A percentile compares a stretch with the other conserved stretches of the same genome.
Evolutionary conservation across 805 yeast genomes (phyloP).

Genomic region (Hanseniaspora hatyaiensis): DNA sequence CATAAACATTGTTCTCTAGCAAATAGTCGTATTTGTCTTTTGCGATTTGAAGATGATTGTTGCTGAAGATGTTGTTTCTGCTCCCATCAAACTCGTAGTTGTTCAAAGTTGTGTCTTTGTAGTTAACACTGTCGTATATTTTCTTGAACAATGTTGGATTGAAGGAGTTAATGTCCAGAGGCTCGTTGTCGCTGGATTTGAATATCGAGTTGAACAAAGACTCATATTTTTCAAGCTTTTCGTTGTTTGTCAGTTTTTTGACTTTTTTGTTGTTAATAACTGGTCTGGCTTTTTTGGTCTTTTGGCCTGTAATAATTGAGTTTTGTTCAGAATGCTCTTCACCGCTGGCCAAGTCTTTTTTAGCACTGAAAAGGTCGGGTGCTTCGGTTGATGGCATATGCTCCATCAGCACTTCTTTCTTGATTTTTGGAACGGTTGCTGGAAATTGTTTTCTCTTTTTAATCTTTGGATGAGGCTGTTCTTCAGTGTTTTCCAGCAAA

Average conservation of each 20-base stretch:
- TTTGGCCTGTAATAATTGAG: background rate
- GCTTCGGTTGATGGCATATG: too few species aligned
- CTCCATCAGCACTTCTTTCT: too few species aligned
- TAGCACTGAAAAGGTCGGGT: too few species aligned
- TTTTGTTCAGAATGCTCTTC: background rate
- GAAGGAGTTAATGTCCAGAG: conserved; percentile 20
- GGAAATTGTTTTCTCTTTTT: background rate
- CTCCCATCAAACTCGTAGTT: conserved; percentile 11
- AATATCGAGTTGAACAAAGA: conserved; percentile 22
- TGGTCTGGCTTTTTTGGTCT: background rate
- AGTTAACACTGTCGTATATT: conserved; percentile 21
- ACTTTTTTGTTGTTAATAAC: conserved; percentile 13
- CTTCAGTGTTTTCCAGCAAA: too few species aligned
- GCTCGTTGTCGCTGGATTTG: background rate
- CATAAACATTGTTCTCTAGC: background rate
- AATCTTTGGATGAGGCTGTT: background rate
- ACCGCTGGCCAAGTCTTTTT: too few species aligned
- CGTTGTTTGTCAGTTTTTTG: conserved; percentile 16
- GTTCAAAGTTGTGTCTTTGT: background rate
- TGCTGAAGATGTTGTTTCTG: background rate
- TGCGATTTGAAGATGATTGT: conserved; percentile 8
- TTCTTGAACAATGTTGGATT: conserved; percentile 25
- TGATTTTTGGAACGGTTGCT: background rate
- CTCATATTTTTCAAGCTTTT: conserved; percentile 21
- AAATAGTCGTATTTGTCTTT: conserved; percentile 15